Evolutionary conservation across 2,329 filamentous ascomycete species (phyloP).

Genomic region (Ilyonectria robusta): DNA sequence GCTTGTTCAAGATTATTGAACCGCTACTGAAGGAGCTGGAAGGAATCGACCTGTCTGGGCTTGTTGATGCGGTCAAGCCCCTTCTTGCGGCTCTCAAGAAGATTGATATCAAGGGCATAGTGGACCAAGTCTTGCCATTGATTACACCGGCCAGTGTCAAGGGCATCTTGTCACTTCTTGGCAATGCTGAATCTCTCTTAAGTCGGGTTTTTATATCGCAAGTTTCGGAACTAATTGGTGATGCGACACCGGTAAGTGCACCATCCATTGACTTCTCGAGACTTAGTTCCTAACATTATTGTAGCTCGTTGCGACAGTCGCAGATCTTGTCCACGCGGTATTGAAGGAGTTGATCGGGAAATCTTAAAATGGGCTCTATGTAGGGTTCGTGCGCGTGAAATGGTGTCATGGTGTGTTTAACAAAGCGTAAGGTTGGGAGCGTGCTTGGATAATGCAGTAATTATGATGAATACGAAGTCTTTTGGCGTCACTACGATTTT

Average conservation of each 20-base stretch:
- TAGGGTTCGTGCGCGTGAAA: too few relatives aligned
- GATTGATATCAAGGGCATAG: conserved; percentile 55
- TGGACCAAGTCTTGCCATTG: conserved; percentile 56
- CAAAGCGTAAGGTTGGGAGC: too few relatives aligned
- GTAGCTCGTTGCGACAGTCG: conserved; percentile 52
- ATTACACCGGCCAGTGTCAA: conserved; percentile 57
- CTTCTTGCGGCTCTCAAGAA: conserved; percentile 55
- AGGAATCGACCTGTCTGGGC: conserved; percentile 52
- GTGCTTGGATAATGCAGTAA: too few relatives aligned
- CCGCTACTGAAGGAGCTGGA: conserved; percentile 55
- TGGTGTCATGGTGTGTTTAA: too few relatives aligned
- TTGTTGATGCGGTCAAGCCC: conserved; percentile 54
- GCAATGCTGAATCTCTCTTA: conserved; percentile 57
- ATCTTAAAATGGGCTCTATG: too few relatives aligned
- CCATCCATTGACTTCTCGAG: fast-evolving
- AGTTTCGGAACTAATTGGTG: conserved; percentile 58
- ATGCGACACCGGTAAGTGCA: conserved; percentile 42
- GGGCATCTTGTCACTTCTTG: conserved; percentile 54
- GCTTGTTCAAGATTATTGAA: conserved; percentile 53
- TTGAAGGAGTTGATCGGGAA: conserved; percentile 48
- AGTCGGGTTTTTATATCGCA: conserved; percentile 58
- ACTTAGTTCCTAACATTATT: neutral
- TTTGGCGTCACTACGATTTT: too few relatives aligned
- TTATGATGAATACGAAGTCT: too few relatives aligned
- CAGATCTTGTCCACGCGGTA: conserved; percentile 51